phyloP scores from a whole-genome alignment of 2,329 filamentous ascomycete species.

The Fusarium neocosmosporiellum region DNA sequence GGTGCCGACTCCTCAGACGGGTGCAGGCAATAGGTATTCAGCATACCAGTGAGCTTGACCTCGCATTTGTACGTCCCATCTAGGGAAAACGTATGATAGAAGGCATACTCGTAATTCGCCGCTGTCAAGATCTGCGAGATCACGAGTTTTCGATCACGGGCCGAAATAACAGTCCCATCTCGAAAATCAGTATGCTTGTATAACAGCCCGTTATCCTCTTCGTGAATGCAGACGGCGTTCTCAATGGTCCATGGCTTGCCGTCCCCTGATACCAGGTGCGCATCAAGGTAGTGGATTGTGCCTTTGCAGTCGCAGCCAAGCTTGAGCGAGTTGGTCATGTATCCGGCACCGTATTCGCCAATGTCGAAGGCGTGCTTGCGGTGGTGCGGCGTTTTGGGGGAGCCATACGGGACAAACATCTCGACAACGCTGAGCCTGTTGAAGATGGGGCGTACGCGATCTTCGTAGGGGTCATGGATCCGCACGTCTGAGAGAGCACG shows the following conservation, averaged over 20 bases:
- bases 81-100: conserved; percentile 52
- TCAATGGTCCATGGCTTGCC: conserved; percentile 85
- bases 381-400: conserved; percentile 83
- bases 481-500: conserved; percentile 75
- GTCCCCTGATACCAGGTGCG: conserved; percentile 83
- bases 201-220: conserved; percentile 64
- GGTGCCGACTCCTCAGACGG: conserved; percentile 55
- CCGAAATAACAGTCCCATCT: conserved; percentile 67
- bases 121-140: conserved; percentile 74
- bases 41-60: conserved; percentile 66
- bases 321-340: conserved; percentile 85
- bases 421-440: conserved; percentile 76
- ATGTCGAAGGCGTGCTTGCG: conserved; percentile 85
- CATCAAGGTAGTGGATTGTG: conserved; percentile 80
- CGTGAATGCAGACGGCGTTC: conserved; percentile 93
- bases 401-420: conserved; percentile 81
- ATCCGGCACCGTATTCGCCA: conserved; percentile 83
- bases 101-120: conserved; percentile 71
- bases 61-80: conserved; percentile 74
- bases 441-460: conserved; percentile 66
- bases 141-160: conserved; percentile 70
- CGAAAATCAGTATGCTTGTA: conserved; percentile 75
- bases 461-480: conserved; percentile 64
- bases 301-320: conserved; percentile 69
- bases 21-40: conserved; percentile 57